Conservation (phyloP, 2,329 filamentous ascomycete genomes). For the Colletotrichum plurivorum region DNA sequence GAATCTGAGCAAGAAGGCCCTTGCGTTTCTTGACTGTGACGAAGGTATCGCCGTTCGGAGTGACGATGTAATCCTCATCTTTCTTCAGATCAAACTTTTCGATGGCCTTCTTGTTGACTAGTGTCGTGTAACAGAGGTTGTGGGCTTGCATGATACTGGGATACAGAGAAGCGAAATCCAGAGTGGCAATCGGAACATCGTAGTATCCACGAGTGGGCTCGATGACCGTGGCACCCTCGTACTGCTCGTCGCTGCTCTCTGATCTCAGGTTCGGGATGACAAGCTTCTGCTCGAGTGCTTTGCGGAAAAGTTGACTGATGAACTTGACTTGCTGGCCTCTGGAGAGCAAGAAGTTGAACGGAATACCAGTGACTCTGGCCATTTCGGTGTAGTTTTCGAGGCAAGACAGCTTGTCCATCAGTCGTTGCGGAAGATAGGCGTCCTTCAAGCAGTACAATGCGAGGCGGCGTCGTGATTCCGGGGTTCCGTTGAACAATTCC, state of each 20-base stretch:
- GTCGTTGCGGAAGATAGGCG: slow-evolving; percentile 91
- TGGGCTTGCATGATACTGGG: slow-evolving; percentile 99
- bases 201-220: slow-evolving; percentile 96
- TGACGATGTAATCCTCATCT: slow-evolving; percentile 96
- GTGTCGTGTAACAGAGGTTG: slow-evolving; percentile 97
- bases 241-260: slow-evolving; percentile 85
- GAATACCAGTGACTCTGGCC: slow-evolving; percentile 98
- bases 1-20: slow-evolving; percentile 92
- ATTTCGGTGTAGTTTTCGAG: slow-evolving; percentile 99
- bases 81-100: slow-evolving; percentile 84
- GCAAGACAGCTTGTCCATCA: slow-evolving; percentile 98
- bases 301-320: slow-evolving; percentile 96
- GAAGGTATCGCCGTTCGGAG: slow-evolving; percentile 94
- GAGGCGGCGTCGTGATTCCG: slow-evolving; percentile 89
- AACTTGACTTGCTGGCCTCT: slow-evolving; percentile 98
- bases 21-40: slow-evolving; percentile 91
- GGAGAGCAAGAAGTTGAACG: slow-evolving; percentile 93
- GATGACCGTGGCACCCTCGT: slow-evolving; percentile 98
- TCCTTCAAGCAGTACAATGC: slow-evolving; percentile 98
- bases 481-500: slow-evolving; percentile 95
- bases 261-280: slow-evolving; percentile 90
- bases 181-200: slow-evolving; percentile 92
- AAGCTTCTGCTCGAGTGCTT: slow-evolving; percentile 91
- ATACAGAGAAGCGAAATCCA: slow-evolving; percentile 99
- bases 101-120: slow-evolving; percentile 83